A percentile compares a stretch with the other conserved stretches of the same genome.
Evolutionary conservation across 352 stramenopile species (phyloP).

Genomic region (Phytopythium ostracodes): DNA sequence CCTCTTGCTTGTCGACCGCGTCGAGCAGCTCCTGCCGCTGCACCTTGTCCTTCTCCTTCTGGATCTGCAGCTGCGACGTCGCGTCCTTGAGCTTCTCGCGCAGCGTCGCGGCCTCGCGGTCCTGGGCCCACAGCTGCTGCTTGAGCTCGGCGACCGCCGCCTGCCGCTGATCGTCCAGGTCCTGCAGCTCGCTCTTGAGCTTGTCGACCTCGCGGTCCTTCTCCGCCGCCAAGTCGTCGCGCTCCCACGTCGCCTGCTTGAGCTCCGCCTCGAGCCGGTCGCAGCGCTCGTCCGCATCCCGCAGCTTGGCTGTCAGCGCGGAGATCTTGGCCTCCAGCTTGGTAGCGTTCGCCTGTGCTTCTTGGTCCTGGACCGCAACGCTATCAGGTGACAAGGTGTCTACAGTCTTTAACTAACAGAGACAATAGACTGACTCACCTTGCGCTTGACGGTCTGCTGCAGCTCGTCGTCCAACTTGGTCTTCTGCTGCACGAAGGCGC

Average conservation of each 20-base stretch:
- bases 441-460: conserved; percentile 35
- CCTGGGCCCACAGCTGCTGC: conserved; percentile 43
- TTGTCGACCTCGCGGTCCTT: conserved; percentile 58
- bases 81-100: conserved; percentile 51
- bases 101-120: conserved; percentile 35
- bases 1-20: conserved; percentile 52
- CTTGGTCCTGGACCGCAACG: conserved; percentile 20
- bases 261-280: conserved; percentile 48
- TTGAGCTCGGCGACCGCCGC: conserved; percentile 36
- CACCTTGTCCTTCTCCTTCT: conserved; percentile 63
- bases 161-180: conserved; percentile 53
- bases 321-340: conserved; percentile 42
- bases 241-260: conserved; percentile 61
- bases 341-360: conserved; percentile 17
- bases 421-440: conserved; percentile 15
- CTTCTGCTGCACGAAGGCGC: conserved; percentile 84
- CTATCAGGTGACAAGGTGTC: not conserved
- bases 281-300: conserved; percentile 41
- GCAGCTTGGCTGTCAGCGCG: conserved; percentile 37
- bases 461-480: conserved; percentile 72
- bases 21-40: conserved; percentile 52
- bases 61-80: conserved; percentile 33
- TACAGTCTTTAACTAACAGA: not conserved
- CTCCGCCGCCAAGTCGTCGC: conserved; percentile 51
- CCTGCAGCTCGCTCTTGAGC: conserved; percentile 42